Evolutionary conservation across 768 basidiomycete genomes (phyloP).

Genomic region (Pleurotus tuoliensis): DNA sequence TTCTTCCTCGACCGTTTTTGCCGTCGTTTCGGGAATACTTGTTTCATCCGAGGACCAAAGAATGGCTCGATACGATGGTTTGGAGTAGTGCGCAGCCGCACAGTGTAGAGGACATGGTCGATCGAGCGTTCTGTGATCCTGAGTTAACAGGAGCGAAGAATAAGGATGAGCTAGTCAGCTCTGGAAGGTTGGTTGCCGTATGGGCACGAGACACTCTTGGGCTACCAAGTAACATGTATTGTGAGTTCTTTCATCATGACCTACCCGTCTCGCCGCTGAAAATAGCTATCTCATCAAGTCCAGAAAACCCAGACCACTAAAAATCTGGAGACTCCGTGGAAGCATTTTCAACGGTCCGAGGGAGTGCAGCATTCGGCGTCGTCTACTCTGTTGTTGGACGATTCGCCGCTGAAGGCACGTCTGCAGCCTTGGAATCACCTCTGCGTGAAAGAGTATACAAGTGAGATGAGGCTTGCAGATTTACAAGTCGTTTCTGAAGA

Average conservation of each 20-base stretch:
- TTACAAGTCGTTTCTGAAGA: conserved; percentile 12
- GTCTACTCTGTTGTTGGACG: conserved; percentile 49
- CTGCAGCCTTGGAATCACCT: conserved; percentile 83
- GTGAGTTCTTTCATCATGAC: conserved; percentile 40
- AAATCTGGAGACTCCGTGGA: conserved; percentile 70
- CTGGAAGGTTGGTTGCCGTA: conserved; percentile 45
- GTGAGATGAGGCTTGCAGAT: conserved; percentile 32
- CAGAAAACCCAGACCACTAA: conserved; percentile 62
- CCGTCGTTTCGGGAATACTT: conserved; percentile 57
- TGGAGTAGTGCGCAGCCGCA: conserved; percentile 88
- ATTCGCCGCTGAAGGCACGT: conserved; percentile 51
- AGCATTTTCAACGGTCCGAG: neutral
- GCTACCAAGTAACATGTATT: conserved; percentile 53
- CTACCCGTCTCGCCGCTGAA: neutral
- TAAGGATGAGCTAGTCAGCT: conserved; percentile 9
- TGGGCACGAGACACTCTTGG: conserved; percentile 84
- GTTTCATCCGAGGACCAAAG: conserved; percentile 52
- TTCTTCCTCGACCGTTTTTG: conserved; percentile 65
- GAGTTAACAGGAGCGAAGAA: conserved; percentile 18
- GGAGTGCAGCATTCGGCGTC: conserved; percentile 34
- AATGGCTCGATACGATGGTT: conserved; percentile 81
- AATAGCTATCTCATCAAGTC: conserved; percentile 18
- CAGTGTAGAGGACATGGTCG: conserved; percentile 73
- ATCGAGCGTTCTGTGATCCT: conserved; percentile 47
- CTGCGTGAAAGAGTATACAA: conserved; percentile 67